Percentiles rank a stretch among this genome's conserved stretches.
These are phyloP conservation scores for Fraxinus excelsior DNA, from an alignment of 257 asterid genomes.

Conservation along the genomic window DNA sequence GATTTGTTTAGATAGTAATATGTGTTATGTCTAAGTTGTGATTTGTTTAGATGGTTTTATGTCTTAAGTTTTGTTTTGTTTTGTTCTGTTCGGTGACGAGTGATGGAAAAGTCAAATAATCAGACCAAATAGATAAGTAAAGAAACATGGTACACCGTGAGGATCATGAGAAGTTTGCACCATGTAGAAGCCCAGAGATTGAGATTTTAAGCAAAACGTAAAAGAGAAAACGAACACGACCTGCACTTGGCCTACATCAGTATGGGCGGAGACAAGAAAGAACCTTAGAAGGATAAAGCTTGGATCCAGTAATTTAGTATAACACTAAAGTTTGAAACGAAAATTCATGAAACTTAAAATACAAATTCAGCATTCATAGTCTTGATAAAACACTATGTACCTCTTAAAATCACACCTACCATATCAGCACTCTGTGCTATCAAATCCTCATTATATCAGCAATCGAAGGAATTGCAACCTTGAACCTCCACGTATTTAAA, in stretches of 20 bases:
- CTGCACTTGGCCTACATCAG: neutral
- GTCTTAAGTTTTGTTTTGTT: no score
- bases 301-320: neutral
- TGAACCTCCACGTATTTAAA: neutral
- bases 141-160: no score
- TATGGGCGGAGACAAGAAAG: neutral
- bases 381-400: constrained; percentile 4
- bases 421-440: neutral
- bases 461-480: neutral
- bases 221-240: neutral
- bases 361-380: neutral
- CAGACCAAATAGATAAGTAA: no score
- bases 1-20: no score
- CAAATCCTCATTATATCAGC: neutral
- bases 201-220: neutral
- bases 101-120: constrained; percentile 63
- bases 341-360: neutral
- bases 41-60: no score
- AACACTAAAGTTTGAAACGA: neutral
- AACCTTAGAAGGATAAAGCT: neutral
- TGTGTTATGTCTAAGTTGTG: no score
- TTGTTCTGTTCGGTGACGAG: constrained; percentile 33
- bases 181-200: no score
- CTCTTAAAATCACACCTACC: neutral
- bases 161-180: no score